These are phyloP conservation scores for Glaciozyma martinii DNA, from an alignment of 768 basidiomycete genomes.

Conservation along the genomic window DNA sequence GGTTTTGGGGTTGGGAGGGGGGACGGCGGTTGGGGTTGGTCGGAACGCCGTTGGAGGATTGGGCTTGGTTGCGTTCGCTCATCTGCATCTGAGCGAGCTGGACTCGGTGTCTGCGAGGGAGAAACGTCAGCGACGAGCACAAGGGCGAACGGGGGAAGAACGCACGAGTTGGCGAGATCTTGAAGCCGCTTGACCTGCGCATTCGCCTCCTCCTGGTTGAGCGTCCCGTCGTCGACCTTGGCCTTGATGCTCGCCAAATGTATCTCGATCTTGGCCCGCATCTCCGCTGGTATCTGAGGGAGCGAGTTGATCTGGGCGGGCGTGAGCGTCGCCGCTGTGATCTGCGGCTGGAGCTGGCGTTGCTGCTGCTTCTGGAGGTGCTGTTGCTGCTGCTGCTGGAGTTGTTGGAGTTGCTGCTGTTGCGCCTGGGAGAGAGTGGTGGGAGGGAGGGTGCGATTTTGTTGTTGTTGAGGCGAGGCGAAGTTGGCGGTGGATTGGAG, in stretches of 20 bases:
- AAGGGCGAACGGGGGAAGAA: not conserved
- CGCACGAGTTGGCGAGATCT: slow-evolving; percentile 1
- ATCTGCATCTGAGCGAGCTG: not conserved
- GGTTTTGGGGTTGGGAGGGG: too few relatives aligned
- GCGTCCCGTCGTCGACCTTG: slow-evolving; percentile 3
- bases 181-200: slow-evolving; percentile 15
- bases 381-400: not conserved
- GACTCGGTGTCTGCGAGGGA: not conserved
- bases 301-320: slow-evolving; percentile 12
- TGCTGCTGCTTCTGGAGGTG: not conserved
- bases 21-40: too few relatives aligned
- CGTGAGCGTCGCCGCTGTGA: not conserved
- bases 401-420: not conserved
- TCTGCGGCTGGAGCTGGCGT: too few relatives aligned
- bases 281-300: slow-evolving; percentile 21
- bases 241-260: slow-evolving; percentile 8
- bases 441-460: not conserved
- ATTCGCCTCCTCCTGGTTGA: slow-evolving; percentile 15
- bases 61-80: too few relatives aligned
- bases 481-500: not conserved
- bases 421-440: not conserved
- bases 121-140: not conserved
- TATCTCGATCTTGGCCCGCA: slow-evolving; percentile 17
- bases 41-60: too few relatives aligned
- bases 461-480: not conserved